Evolutionary conservation across 1,139 yeast species (phyloP).

Genomic region (Nematodospora anomalae): DNA sequence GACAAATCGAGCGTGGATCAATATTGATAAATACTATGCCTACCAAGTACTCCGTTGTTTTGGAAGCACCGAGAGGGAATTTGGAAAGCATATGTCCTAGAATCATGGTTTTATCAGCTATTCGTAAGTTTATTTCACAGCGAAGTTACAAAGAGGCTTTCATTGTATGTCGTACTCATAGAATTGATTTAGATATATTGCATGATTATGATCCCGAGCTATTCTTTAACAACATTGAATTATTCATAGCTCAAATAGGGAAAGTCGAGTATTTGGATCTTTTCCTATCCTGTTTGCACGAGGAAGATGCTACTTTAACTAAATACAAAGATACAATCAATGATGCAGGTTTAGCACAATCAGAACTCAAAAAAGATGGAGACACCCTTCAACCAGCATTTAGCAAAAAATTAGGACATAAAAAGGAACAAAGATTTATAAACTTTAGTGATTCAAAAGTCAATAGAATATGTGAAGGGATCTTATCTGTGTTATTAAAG

Average conservation of each 20-base stretch:
- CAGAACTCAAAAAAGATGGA: constrained; percentile 12
- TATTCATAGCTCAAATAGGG: constrained; percentile 70
- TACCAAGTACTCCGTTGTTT: constrained; percentile 74
- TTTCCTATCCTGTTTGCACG: constrained; percentile 81
- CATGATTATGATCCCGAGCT: constrained; percentile 81
- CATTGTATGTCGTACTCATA: constrained; percentile 79
- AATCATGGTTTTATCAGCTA: constrained; percentile 84
- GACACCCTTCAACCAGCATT: constrained; percentile 15
- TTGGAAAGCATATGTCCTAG: constrained; percentile 92
- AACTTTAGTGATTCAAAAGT: constrained; percentile 58
- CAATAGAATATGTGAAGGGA: constrained; percentile 72
- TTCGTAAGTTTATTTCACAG: constrained; percentile 63
- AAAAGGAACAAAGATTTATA: constrained; percentile 30
- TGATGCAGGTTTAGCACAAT: constrained; percentile 20
- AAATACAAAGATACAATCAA: constrained; percentile 74
- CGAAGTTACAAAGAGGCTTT: constrained; percentile 71
- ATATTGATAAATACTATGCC: constrained; percentile 78
- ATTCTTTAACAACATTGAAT: constrained; percentile 62
- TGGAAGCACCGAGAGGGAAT: constrained; percentile 96
- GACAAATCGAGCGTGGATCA: constrained; percentile 91
- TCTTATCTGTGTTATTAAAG: constrained; percentile 55
- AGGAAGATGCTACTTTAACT: constrained; percentile 82
- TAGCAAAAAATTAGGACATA: constrained; percentile 29
- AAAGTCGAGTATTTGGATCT: constrained; percentile 78
- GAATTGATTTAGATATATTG: constrained; percentile 85